phyloP scores from a whole-genome alignment of 2,329 filamentous ascomycete species.

The Tolypocladium endophyticum region DNA sequence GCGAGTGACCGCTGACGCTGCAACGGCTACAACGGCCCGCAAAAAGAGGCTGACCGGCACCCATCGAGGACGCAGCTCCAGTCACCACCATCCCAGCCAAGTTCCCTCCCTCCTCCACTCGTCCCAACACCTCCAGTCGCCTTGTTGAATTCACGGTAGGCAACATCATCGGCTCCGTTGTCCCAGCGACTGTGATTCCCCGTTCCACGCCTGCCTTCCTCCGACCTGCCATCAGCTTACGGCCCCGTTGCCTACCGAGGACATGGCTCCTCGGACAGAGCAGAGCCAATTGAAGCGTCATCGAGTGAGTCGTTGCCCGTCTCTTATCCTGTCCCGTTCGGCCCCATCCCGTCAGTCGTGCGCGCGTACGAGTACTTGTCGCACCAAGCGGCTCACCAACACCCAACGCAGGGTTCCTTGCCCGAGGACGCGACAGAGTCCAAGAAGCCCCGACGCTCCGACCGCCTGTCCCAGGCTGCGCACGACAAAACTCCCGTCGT shows the following conservation, averaged over 20 bases:
- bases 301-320: conserved; percentile 45
- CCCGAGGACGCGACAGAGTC: conserved; percentile 53
- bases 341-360: conserved; percentile 10
- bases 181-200: conserved; percentile 1
- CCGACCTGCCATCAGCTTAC: not conserved
- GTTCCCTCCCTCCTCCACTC: conserved; percentile 13
- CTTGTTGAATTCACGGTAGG: conserved; percentile 15
- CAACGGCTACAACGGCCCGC: not conserved
- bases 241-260: conserved; percentile 7
- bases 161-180: conserved; percentile 9
- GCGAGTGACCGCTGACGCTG: not conserved
- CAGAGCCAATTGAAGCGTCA: conserved; percentile 79
- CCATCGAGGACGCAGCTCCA: not conserved
- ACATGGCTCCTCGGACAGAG: conserved; percentile 53
- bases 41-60: not conserved
- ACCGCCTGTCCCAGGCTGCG: conserved; percentile 51
- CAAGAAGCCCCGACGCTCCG: conserved; percentile 78
- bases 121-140: conserved; percentile 8
- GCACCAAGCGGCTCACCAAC: conserved; percentile 11
- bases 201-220: not conserved
- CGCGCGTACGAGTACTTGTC: conserved; percentile 3
- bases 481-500: conserved; percentile 48
- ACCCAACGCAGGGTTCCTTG: conserved; percentile 47
- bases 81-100: not conserved
- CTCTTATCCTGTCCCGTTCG: not conserved